Evolutionary conservation across 768 basidiomycete species (phyloP), one percentile per base, ranked within the genome.

Genomic region (Termitomyces sp.): DNA sequence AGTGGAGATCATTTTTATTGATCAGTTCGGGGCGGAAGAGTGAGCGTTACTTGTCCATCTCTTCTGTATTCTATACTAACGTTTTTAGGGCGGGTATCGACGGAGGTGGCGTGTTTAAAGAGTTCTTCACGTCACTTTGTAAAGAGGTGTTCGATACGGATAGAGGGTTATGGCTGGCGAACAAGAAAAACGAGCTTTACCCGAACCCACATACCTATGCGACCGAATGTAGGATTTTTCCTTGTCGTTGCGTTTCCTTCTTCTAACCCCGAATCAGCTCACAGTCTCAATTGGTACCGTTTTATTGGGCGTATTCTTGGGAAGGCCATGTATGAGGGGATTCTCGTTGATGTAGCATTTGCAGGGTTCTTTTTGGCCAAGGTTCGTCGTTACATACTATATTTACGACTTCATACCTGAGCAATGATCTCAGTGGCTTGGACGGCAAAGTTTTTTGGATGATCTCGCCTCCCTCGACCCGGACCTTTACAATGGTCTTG

Each of bases 51-150:
- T 33, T 51, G 20, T 28, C 46, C 40, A 45, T 52, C 49, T 51
- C 7, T 16, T 45, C 7, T 44, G 7, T 50, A 45, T 38, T 38
- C 15, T 6, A 28, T 32, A 38, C 5, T 33, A 3, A 20, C 16
- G 15, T 24, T 62, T 4, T 40, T 35, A 92, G 91, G 72, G 87
- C 89, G 18, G 96, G 96, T 0, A 96, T 98, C 36, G 96, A 98
- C 65, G 96, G 96, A 2, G 96, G 97, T 2, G 97, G 97, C 0
- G 88, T 98, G 5, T 98, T 97, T 80, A 99, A 98, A 72, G 97
- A 98, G 73, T 97, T 98, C 67, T 84, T 98, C 68, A 99, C 95
- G 2, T 92, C 90, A 15, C 73, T 99, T 18, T 89, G 88, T 60
- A 94, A 91, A 69, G 96, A 98, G 71, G 96, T 92, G 0, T 98